Base-by-base conservation (phyloP, 108 stramenopile species). In the Pseudonitzschia multistriata region DNA sequence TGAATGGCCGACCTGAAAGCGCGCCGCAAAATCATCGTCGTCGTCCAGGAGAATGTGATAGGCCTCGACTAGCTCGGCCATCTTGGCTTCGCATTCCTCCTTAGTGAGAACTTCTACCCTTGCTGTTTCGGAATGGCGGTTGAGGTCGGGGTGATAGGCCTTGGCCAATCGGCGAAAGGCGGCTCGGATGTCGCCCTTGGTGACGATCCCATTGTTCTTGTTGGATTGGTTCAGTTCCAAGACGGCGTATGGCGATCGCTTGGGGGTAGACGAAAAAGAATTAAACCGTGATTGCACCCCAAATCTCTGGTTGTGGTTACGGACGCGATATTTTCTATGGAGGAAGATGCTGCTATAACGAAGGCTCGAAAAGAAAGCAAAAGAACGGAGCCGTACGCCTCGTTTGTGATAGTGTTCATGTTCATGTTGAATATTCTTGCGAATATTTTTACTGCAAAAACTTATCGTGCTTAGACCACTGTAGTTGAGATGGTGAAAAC, bases 21-120 rank as follows among this genome's bases (percentile, higher is more conserved):
- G n/a, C 0, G 5, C 31, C 34, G 29, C n/a, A 59, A 59, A 59
- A 5, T 34, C 57, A n/a, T 59, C 34, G n/a, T 30, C 57, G 34
- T 59, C 19, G 5, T 67, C 21, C 71, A 66, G 66, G n/a, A 77
- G 66, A 19, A 21, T 25, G 57, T 72, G 65, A 35, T 77, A 77
- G 36, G 76, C 71, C 71, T 53, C 31, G 31, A 77, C 52, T 15
- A 77, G 34, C 53, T 72, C 72, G 17, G 71, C 28, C 76, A 77
- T 77, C 3, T 24, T 29, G 22, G 72, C 33, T 21, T 77, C 54
- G 25, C 24, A 45, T 50, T 34, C 65, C 24, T 25, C 27, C 1
- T 27, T 33, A 7, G 56, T 14, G 0, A 19, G 19, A 27, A 52
- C n/a, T 19, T 29, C 30, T 45, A 1, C 42, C 42, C 15, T 45